Evolutionary conservation across 345 rosid species (phyloP).

Genomic region (Chamaenerion angustifolium): DNA sequence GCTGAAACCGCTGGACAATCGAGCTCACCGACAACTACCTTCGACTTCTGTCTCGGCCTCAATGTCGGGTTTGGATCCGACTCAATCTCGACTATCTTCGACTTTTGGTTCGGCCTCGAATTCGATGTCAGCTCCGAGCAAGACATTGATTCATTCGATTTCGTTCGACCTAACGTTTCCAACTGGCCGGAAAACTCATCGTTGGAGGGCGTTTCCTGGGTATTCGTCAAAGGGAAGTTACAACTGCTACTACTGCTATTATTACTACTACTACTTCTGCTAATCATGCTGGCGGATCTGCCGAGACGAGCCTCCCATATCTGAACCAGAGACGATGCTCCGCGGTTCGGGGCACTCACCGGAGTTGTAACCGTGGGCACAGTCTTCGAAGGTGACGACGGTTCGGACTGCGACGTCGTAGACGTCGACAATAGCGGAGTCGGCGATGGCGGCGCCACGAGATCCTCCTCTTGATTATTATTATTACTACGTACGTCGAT

Average conservation of each 20-base stretch:
- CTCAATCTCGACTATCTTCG: not conserved
- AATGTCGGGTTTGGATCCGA: not conserved
- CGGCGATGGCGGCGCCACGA: too few relatives aligned
- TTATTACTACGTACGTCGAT: too few relatives aligned
- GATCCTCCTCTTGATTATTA: too few relatives aligned
- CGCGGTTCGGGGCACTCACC: not conserved
- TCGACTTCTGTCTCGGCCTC: not conserved
- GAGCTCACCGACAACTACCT: not conserved
- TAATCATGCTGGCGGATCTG: not conserved
- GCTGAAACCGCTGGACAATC: not conserved
- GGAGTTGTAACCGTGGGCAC: not conserved
- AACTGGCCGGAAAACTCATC: not conserved
- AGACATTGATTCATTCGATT: too few relatives aligned
- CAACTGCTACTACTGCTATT: not conserved
- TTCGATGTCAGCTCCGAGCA: too few relatives aligned
- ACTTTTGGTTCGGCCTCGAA: not conserved
- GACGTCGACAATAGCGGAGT: not conserved
- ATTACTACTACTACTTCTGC: not conserved
- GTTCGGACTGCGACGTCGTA: not conserved
- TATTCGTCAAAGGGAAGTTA: slow-evolving; percentile 1
- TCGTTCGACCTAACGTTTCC: not conserved
- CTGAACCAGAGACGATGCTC: slow-evolving; percentile 3
- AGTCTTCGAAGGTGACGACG: not conserved
- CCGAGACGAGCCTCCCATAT: slow-evolving; percentile 6
- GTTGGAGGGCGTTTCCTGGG: not conserved